phyloP scores from a whole-genome alignment of 2,329 filamentous ascomycete genomes.

The Penicillium vulpinum region DNA sequence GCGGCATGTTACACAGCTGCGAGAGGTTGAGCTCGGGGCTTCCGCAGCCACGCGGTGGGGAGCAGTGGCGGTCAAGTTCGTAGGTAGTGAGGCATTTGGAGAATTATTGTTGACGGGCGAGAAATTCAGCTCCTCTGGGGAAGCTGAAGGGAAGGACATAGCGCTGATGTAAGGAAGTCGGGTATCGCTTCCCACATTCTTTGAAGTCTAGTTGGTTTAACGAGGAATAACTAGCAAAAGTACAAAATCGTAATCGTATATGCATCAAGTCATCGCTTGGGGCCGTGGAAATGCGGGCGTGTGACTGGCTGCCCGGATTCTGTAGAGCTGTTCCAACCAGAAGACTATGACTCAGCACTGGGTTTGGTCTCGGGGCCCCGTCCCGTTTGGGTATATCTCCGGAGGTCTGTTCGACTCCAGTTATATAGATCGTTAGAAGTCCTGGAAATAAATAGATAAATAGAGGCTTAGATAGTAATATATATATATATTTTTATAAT shows the following conservation, averaged over 20 bases:
- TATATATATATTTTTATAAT: not conserved
- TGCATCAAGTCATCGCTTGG: not conserved
- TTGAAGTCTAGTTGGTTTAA: not conserved
- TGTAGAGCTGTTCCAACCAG: too few species aligned
- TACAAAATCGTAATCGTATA: not conserved
- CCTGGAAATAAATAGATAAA: not conserved
- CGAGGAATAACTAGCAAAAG: not conserved
- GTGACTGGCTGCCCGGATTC: not conserved
- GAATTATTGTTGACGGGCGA: constrained; percentile 19
- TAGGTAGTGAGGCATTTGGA: constrained; percentile 9
- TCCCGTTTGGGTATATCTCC: constrained; percentile 5
- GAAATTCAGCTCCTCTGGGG: constrained; percentile 20
- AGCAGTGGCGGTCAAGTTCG: constrained; percentile 14
- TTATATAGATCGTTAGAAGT: not conserved
- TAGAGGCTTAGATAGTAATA: not conserved
- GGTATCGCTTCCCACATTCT: constrained; percentile 7
- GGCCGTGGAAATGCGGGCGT: not conserved
- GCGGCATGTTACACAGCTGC: constrained; percentile 51
- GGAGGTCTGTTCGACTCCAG: not conserved
- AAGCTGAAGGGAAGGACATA: constrained; percentile 23
- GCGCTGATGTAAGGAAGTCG: not conserved
- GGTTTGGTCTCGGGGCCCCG: not conserved
- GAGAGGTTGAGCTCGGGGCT: constrained; percentile 29
- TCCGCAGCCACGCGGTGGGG: constrained; percentile 18
- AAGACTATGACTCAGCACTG: constrained; percentile 1